A percentile compares a stretch with the other conserved stretches of the same genome.
Conservation (phyloP, 1,139 yeast species). For the Taphrina confusa region DNA sequence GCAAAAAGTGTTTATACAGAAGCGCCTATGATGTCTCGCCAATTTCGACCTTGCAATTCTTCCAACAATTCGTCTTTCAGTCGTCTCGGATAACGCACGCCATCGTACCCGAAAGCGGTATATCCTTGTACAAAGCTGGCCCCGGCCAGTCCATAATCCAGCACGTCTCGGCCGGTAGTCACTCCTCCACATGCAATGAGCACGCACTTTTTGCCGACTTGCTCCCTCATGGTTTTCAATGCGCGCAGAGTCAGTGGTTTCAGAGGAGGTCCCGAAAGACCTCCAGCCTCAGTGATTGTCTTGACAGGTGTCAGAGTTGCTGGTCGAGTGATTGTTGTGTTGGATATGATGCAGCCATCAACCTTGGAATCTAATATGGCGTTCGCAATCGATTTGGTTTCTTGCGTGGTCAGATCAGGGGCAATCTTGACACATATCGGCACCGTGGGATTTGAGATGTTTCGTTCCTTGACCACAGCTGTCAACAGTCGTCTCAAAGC, state of each 20-base stretch:
- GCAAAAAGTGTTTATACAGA: too few relatives aligned
- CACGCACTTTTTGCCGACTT: conserved; percentile 51
- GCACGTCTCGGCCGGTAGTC: conserved; percentile 75
- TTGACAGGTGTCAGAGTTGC: conserved; percentile 49
- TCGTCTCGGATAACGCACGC: conserved; percentile 82
- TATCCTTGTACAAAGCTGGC: conserved; percentile 83
- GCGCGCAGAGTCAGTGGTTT: conserved; percentile 78
- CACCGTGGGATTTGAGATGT: conserved; percentile 41
- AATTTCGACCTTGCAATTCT: conserved; percentile 73
- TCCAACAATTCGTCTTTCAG: conserved; percentile 71
- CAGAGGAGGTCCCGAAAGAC: conserved; percentile 88
- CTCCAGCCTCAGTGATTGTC: conserved; percentile 64
- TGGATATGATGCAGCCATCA: conserved; percentile 89
- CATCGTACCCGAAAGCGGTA: conserved; percentile 88
- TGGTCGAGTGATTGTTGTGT: conserved; percentile 78
- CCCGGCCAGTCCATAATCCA: conserved; percentile 91
- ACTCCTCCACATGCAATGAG: conserved; percentile 96
- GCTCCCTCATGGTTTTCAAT: conserved; percentile 64
- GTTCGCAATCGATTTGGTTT: conserved; percentile 77
- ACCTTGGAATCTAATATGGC: conserved; percentile 75
- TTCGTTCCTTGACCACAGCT: conserved; percentile 50
- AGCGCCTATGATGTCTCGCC: conserved; percentile 64
- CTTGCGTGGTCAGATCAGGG: conserved; percentile 83
- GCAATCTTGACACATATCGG: conserved; percentile 90
- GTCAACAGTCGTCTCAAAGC: conserved; percentile 67